Percentiles rank a stretch among this genome's conserved stretches.
phyloP scores from a whole-genome alignment of 352 stramenopile genomes.

The Phytophthora sansomeana region DNA sequence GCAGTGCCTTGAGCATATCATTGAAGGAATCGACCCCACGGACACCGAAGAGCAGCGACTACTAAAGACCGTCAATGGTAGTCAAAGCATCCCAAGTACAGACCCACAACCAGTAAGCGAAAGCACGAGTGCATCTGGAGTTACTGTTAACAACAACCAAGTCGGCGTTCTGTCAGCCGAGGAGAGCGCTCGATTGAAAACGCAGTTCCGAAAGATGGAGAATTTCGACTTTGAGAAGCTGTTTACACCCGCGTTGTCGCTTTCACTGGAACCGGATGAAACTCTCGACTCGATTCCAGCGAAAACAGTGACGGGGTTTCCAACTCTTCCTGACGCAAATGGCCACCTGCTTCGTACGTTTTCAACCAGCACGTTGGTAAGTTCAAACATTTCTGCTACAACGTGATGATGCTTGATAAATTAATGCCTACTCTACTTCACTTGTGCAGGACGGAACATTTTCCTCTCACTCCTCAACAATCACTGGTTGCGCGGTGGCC shows the following conservation, averaged over 20 bases:
- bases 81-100: background rate
- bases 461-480: slow-evolving; percentile 55
- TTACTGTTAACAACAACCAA: background rate
- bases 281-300: slow-evolving; percentile 7
- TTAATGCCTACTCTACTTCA: background rate
- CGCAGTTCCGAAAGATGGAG: slow-evolving; percentile 47
- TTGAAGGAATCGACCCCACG: slow-evolving; percentile 26
- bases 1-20: slow-evolving; percentile 34
- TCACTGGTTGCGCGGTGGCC: slow-evolving; percentile 53
- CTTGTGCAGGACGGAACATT: slow-evolving; percentile 42
- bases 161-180: slow-evolving; percentile 10
- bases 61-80: background rate
- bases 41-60: slow-evolving; percentile 18
- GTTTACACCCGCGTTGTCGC: slow-evolving; percentile 48
- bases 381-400: background rate
- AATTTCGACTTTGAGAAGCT: slow-evolving; percentile 62
- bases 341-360: slow-evolving; percentile 35
- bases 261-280: slow-evolving; percentile 5
- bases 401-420: background rate
- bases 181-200: slow-evolving; percentile 25
- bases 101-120: slow-evolving; percentile 2
- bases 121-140: background rate
- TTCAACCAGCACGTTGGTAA: slow-evolving; percentile 21
- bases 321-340: slow-evolving; percentile 20
- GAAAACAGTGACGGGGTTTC: slow-evolving; percentile 1